These are phyloP conservation scores for Boletus pseudo-olivaceus DNA, from an alignment of 768 basidiomycete genomes.

Conservation along the genomic window DNA sequence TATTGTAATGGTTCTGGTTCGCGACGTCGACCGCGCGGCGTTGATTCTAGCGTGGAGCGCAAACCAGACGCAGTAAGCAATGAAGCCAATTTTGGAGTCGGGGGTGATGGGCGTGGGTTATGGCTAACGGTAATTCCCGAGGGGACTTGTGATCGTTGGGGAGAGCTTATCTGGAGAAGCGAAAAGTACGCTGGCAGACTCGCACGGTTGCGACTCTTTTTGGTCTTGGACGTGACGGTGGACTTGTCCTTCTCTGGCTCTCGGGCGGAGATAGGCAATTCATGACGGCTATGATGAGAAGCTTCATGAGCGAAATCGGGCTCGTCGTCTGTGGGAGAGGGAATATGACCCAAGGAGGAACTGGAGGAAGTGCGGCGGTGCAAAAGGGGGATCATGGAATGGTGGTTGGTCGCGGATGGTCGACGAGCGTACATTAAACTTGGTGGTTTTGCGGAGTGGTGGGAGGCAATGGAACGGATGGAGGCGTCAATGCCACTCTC, in stretches of 20 bases:
- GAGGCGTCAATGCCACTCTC: constrained; percentile 39
- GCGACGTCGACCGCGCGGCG: constrained; percentile 54
- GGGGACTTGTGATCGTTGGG: constrained; percentile 34
- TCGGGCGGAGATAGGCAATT: constrained; percentile 31
- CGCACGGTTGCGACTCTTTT: constrained; percentile 60
- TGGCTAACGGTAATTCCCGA: constrained; percentile 41
- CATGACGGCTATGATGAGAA: constrained; percentile 23
- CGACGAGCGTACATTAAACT: constrained; percentile 64
- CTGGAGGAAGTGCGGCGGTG: constrained; percentile 50
- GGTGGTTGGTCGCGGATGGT: constrained; percentile 69
- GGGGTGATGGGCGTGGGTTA: constrained; percentile 49
- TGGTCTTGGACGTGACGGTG: constrained; percentile 38
- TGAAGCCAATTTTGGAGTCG: constrained; percentile 52
- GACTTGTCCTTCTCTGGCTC: constrained; percentile 24
- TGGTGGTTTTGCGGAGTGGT: constrained; percentile 36
- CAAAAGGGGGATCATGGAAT: constrained; percentile 54
- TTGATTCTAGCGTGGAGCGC: constrained; percentile 38
- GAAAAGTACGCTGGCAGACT: constrained; percentile 77
- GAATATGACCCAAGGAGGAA: constrained; percentile 29
- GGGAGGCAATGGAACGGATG: constrained; percentile 40
- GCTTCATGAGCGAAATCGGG: constrained; percentile 38
- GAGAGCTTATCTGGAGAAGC: constrained; percentile 53
- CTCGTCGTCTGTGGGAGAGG: constrained; percentile 43
- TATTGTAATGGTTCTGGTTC: constrained; percentile 34
- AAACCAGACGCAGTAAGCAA: constrained; percentile 32